Evolutionary conservation across 2,329 filamentous ascomycete species (phyloP).

Genomic region (Arthrobotrys megalospora): DNA sequence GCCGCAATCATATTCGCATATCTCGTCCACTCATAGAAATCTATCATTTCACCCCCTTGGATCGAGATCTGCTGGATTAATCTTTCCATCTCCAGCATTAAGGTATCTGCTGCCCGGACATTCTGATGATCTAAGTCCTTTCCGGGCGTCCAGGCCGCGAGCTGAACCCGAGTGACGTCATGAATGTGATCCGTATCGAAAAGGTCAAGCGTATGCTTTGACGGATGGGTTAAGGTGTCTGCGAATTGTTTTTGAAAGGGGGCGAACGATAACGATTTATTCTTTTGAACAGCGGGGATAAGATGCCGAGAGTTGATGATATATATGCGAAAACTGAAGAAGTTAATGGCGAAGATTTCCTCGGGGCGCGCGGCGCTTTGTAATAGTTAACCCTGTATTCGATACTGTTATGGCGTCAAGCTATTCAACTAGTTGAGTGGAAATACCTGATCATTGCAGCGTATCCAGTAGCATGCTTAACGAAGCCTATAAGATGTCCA

Average conservation of each 20-base stretch:
- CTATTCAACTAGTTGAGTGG: background rate
- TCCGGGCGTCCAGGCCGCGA: conserved; percentile 50
- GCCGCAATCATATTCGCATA: conserved; percentile 56
- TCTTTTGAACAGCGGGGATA: conserved; percentile 63
- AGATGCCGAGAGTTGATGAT: conserved; percentile 64
- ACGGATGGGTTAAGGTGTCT: conserved; percentile 43
- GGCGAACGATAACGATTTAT: conserved; percentile 64
- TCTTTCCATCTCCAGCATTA: conserved; percentile 18
- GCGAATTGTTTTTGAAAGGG: conserved; percentile 64
- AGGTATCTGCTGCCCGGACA: conserved; percentile 1
- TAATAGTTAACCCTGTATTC: background rate
- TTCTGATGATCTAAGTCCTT: conserved; percentile 35
- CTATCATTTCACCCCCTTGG: conserved; percentile 12
- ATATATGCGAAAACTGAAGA: conserved; percentile 65
- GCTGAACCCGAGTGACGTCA: conserved; percentile 49
- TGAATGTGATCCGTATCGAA: conserved; percentile 57
- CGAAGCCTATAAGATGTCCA: conserved; percentile 25
- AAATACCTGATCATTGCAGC: conserved; percentile 18
- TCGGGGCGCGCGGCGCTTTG: conserved; percentile 33
- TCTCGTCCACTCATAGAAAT: conserved; percentile 58
- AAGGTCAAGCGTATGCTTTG: conserved; percentile 41
- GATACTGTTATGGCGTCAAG: too few species aligned
- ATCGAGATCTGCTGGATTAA: background rate
- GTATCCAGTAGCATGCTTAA: conserved; percentile 22
- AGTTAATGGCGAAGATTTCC: conserved; percentile 65